Conservation (phyloP, 768 basidiomycete genomes). For the Bullera alba region DNA sequence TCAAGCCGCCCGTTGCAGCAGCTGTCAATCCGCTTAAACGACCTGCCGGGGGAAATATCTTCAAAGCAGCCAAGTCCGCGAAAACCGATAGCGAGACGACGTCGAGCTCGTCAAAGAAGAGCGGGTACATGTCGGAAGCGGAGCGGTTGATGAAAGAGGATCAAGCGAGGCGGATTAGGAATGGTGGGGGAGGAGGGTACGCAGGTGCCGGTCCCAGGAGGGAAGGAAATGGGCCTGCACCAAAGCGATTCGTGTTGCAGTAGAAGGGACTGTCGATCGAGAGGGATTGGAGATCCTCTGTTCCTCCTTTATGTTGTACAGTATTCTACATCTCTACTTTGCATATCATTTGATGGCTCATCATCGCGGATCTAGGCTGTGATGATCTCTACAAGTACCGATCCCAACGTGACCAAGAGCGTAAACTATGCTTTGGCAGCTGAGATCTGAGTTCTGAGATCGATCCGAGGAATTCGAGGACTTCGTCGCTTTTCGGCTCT, state of each 20-base stretch:
- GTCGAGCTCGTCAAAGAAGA: conserved; percentile 40
- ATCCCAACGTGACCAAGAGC: too few species aligned
- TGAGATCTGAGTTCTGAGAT: too few species aligned
- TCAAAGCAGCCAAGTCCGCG: conserved; percentile 48
- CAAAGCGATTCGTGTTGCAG: neutral
- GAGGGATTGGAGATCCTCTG: too few species aligned
- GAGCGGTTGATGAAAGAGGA: conserved; percentile 85
- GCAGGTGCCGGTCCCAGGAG: conserved; percentile 6
- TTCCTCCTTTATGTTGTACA: too few species aligned
- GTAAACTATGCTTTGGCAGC: too few species aligned
- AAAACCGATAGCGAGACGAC: conserved; percentile 50
- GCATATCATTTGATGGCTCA: too few species aligned
- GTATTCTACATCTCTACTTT: too few species aligned
- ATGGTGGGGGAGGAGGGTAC: conserved; percentile 10
- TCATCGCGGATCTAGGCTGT: too few species aligned
- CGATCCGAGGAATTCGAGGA: too few species aligned
- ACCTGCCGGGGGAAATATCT: conserved; percentile 51
- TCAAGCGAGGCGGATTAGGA: conserved; percentile 65
- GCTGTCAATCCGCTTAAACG: conserved; percentile 36
- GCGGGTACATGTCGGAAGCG: conserved; percentile 66
- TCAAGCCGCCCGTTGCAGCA: conserved; percentile 4
- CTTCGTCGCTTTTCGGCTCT: too few species aligned
- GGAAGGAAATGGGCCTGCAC: neutral
- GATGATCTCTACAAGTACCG: too few species aligned
- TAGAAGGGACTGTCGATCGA: too few species aligned